Percentiles rank a stretch among this genome's conserved stretches.
Conservation (phyloP, 2,329 filamentous ascomycete species). For the Dactylellina haptotyla region DNA sequence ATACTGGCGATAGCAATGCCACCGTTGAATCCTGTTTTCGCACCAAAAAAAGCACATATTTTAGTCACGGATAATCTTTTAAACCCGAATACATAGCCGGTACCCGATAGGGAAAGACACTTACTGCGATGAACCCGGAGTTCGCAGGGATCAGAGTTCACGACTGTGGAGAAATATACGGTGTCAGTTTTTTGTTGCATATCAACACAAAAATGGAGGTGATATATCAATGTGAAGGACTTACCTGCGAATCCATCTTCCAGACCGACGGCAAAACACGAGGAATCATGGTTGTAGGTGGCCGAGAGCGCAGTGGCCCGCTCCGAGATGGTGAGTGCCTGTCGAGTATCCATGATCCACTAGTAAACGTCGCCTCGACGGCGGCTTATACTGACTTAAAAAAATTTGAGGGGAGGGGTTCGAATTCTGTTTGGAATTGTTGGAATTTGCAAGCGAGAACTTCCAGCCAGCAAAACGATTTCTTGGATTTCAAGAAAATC, state of each 20-base stretch:
- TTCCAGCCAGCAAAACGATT: background rate
- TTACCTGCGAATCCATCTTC: slow-evolving; percentile 86
- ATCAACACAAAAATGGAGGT: slow-evolving; percentile 32
- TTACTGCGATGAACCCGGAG: slow-evolving; percentile 72
- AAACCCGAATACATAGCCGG: slow-evolving; percentile 55
- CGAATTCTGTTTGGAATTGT: slow-evolving; percentile 21
- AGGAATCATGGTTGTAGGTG: slow-evolving; percentile 85
- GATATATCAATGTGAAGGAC: slow-evolving; percentile 58
- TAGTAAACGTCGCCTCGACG: background rate
- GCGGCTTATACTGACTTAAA: background rate
- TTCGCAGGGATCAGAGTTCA: slow-evolving; percentile 76
- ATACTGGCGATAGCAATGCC: slow-evolving; percentile 85
- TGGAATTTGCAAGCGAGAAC: slow-evolving; percentile 43
- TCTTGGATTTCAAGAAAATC: background rate
- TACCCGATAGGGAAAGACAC: slow-evolving; percentile 26
- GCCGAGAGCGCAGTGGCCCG: slow-evolving; percentile 81
- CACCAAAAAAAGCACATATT: background rate
- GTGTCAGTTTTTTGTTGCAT: slow-evolving; percentile 20
- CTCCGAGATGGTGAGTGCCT: slow-evolving; percentile 80
- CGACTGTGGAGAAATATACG: slow-evolving; percentile 67
- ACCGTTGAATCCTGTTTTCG: slow-evolving; percentile 74
- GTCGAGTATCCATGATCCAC: slow-evolving; percentile 83
- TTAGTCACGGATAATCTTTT: slow-evolving; percentile 28
- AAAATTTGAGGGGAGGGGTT: slow-evolving; percentile 3
- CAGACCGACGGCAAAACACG: slow-evolving; percentile 85